Conservation (phyloP, 2,329 filamentous ascomycete genomes). For the Scolecobasidium constrictum region DNA sequence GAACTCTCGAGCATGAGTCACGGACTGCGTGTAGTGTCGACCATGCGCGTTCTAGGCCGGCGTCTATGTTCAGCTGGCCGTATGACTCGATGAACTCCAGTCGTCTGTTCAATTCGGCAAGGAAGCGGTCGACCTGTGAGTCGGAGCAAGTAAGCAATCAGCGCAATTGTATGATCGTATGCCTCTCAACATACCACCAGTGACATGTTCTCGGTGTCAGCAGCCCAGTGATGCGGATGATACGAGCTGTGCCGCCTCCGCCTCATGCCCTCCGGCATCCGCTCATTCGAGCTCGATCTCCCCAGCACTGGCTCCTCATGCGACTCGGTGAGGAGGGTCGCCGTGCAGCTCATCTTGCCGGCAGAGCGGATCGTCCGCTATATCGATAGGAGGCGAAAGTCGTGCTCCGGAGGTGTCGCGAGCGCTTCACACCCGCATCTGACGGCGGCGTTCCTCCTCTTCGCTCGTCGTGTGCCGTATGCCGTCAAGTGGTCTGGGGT, state of each 20-base stretch:
- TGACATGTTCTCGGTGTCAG: constrained; percentile 37
- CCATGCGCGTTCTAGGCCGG: constrained; percentile 75
- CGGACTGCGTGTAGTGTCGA: constrained; percentile 77
- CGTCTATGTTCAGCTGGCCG: constrained; percentile 71
- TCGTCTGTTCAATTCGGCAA: constrained; percentile 75
- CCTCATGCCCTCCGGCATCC: constrained; percentile 23
- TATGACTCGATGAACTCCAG: constrained; percentile 84
- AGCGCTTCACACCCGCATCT: neutral
- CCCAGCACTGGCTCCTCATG: constrained; percentile 34
- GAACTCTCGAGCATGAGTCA: constrained; percentile 78
- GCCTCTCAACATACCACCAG: constrained; percentile 22
- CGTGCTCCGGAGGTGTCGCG: neutral
- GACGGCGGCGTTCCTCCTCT: neutral
- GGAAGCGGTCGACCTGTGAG: constrained; percentile 62
- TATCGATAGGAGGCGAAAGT: neutral
- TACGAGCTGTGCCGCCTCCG: constrained; percentile 37
- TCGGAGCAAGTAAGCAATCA: no score
- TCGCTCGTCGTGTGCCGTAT: neutral
- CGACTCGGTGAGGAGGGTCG: constrained; percentile 18
- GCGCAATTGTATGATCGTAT: no score
- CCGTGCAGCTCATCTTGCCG: constrained; percentile 6
- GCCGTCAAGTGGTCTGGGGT: neutral
- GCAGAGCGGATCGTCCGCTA: no score
- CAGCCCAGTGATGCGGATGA: constrained; percentile 30
- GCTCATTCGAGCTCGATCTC: constrained; percentile 23